phyloP scores from a whole-genome alignment of 352 stramenopile species.

The Phytopythium aichiense region DNA sequence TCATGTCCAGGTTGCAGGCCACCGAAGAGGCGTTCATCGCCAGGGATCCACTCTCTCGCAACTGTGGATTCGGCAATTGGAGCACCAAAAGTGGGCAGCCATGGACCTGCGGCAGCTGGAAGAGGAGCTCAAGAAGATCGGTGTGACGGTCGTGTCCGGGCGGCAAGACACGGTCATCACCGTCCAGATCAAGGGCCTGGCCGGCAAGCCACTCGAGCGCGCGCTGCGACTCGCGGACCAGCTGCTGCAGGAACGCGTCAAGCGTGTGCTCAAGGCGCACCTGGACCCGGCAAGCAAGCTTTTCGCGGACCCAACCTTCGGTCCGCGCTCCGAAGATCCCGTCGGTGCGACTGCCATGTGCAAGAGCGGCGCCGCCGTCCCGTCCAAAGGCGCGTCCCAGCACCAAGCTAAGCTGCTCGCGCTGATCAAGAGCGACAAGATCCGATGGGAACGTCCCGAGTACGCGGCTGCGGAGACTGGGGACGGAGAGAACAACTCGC shows the following conservation, averaged over 20 bases:
- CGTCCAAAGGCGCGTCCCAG: conserved; percentile 68
- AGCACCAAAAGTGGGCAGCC: too few relatives aligned
- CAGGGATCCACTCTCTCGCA: too few relatives aligned
- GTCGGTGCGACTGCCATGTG: conserved; percentile 65
- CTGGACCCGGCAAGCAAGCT: conserved; percentile 39
- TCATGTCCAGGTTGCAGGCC: conserved; percentile 7
- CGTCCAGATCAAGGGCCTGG: conserved; percentile 70
- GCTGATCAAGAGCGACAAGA: conserved; percentile 67
- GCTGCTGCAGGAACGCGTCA: conserved; percentile 72
- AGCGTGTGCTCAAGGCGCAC: conserved; percentile 50
- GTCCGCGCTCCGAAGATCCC: conserved; percentile 46
- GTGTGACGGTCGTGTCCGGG: conserved; percentile 66
- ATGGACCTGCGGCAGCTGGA: conserved; percentile 58
- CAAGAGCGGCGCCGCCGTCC: conserved; percentile 39
- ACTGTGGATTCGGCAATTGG: too few relatives aligned
- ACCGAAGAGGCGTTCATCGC: too few relatives aligned
- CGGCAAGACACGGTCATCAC: conserved; percentile 75
- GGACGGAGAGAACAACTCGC: conserved; percentile 20
- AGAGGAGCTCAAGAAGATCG: conserved; percentile 79
- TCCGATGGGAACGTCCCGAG: conserved; percentile 73
- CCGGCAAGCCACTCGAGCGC: conserved; percentile 48
- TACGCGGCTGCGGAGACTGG: conserved; percentile 28
- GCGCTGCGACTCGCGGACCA: conserved; percentile 62
- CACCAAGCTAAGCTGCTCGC: conserved; percentile 72
- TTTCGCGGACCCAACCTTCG: conserved; percentile 84